phyloP scores from a whole-genome alignment of 2,329 filamentous ascomycete species.

The Raffaelea deltoideospora region DNA sequence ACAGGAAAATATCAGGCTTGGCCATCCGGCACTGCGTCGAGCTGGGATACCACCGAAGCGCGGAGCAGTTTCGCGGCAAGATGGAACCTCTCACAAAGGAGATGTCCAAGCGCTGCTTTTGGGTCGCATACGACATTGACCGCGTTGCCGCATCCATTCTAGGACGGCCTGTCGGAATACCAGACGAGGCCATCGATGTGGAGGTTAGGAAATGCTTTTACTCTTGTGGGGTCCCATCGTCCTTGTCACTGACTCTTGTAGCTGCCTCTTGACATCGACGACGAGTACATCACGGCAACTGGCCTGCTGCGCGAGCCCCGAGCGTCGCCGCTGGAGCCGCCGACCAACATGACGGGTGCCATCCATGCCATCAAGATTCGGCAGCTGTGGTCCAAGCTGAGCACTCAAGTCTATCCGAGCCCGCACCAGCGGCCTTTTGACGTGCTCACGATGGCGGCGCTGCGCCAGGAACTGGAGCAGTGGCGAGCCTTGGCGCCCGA shows the following conservation, averaged over 20 bases:
- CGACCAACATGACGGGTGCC: constrained; percentile 15
- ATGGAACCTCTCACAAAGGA: constrained; percentile 8
- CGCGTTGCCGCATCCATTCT: constrained; percentile 11
- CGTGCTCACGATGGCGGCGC: neutral
- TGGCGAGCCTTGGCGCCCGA: constrained; percentile 7
- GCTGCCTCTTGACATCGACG: constrained; percentile 16
- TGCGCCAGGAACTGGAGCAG: constrained; percentile 14
- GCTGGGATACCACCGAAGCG: constrained; percentile 16
- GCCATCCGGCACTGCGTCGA: constrained; percentile 18
- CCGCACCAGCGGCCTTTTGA: too few relatives aligned
- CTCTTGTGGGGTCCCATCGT: neutral
- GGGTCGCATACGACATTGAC: constrained; percentile 14
- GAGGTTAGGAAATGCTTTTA: too few relatives aligned
- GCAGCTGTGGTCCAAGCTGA: constrained; percentile 16
- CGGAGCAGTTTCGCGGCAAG: neutral
- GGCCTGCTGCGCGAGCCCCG: constrained; percentile 11
- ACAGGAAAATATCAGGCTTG: constrained; percentile 14
- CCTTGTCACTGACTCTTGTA: neutral
- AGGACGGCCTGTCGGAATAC: constrained; percentile 14
- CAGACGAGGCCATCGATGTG: constrained; percentile 14
- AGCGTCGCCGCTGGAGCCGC: constrained; percentile 3
- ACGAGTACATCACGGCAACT: constrained; percentile 12
- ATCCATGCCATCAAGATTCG: constrained; percentile 17
- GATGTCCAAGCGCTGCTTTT: constrained; percentile 14
- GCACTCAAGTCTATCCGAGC: constrained; percentile 12